Evolutionary conservation across 2,329 filamentous ascomycete genomes (phyloP), one percentile per base, ranked within the genome.

Genomic region (Diaporthe amygdali): DNA sequence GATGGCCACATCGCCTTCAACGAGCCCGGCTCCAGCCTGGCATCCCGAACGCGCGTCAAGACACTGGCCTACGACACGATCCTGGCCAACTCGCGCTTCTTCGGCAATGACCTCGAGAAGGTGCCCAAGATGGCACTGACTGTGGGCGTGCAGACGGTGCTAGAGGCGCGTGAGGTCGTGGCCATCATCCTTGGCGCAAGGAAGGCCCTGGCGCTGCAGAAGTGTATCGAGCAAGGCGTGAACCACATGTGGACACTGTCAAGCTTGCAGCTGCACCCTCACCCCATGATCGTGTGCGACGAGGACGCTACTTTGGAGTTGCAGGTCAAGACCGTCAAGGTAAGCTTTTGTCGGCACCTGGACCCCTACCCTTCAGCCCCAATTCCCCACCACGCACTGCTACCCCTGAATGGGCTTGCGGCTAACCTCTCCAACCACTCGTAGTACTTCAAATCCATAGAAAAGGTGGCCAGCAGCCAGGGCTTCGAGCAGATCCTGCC

Each of bases 1-100:
- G 93, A 95, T 77, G 93, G 93, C 15, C 93, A 95, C 81, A 93
- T 95, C 74, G 93, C 93, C 17, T 95, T 95, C 86, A 95, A 95
- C 82, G 93, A 95, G 82, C 93, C 93, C 6, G 93, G 92, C 14
- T 93, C 91, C 7, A 93, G 90, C 67, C 83, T 95, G 63, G 86
- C 86, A 73, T 93, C 90, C 68, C 87, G 91, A 51, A 94, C 93
- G 2, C 86, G 93, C 66, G 91, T 94, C 76, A 94, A 94, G 87
- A 94, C 92, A 1, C 84, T 95, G 61, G 92, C 93, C 34, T 93
- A 93, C 78, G 93, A 94, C 80, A 95, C 93, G 47, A 93, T 94
- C 71, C 82, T 93, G 1, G 92, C 92, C 64, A 95, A 95, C 79
- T 92, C 91, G 37, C 85, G 93, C 67, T 94, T 94, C 83, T 93